Evolutionary conservation across 768 basidiomycete species (phyloP).

Genomic region (Suillus lakei): DNA sequence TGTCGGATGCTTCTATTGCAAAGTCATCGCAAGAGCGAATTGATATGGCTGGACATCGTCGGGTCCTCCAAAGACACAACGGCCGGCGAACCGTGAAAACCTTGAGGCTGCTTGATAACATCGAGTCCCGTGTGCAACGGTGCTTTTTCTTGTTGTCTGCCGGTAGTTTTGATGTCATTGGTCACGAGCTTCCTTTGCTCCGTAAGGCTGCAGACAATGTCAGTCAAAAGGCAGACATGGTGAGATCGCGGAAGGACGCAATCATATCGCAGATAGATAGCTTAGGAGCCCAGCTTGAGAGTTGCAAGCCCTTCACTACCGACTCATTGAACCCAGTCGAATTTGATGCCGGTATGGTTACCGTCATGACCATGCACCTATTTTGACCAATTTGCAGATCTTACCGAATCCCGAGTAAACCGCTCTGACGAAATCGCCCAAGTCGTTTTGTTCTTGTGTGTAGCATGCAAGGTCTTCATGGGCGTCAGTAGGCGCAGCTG

Average conservation of each 20-base stretch:
- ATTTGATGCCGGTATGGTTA: neutral
- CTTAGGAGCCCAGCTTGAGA: neutral
- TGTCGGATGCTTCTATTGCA: no score
- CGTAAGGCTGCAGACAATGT: neutral
- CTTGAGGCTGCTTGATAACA: neutral
- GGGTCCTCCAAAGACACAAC: no score
- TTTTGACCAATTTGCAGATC: no score
- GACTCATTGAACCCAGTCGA: neutral
- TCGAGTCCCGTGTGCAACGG: neutral
- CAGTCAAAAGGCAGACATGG: neutral
- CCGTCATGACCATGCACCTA: no score
- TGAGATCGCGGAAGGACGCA: neutral
- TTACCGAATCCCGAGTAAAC: neutral
- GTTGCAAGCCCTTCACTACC: no score
- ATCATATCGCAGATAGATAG: neutral
- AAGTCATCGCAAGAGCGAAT: no score
- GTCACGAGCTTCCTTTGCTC: neutral
- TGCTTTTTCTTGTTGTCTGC: neutral
- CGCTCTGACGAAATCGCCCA: neutral
- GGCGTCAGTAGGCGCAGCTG: conserved; percentile 11
- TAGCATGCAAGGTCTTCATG: conserved; percentile 14
- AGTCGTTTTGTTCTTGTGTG: neutral
- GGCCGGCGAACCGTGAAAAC: neutral
- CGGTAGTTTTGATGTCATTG: neutral
- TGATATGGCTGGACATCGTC: no score